Base-by-base conservation (phyloP, 257 asterid species). In the Solanum lignicaule region DNA sequence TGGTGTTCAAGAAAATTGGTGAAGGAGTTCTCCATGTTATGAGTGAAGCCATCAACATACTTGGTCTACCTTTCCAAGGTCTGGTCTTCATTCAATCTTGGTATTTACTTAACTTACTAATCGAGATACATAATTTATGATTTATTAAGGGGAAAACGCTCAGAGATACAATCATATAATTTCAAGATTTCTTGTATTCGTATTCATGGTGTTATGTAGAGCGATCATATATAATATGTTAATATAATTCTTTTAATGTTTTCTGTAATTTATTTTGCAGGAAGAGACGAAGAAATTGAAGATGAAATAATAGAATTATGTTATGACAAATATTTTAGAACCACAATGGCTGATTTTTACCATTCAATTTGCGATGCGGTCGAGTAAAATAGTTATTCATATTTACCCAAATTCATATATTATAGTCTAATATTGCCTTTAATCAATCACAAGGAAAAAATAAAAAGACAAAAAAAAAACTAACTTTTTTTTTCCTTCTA, bases 331-430 rank as follows among this genome's bases (percentile, higher is more conserved):
- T 92, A 88, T 89, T 93, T 94, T 66, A 86, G 29, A 16, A 60
- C 89, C 87, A 83, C 92, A 3, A 39, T 52, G 21, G 87, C 92
- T 62, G 95, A 94, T 21, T 93, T 94, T 89, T 91, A 89, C 83
- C 98, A 95, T 41, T 96, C 96, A 23, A 86, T 95, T 48, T 94
- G 96, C 92, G 89, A 76, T 87, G 91, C 94, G 1, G 94, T 95
- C 90, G 96, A 95, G 98, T 95, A 92, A 52, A 48, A 74, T 12
- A 65, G 5, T 46, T 46, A 38, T 23, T 8, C 21, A 52, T n/a
- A 43, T 58, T 60, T 71, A n/a, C 76, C 20, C 12, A 48, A 46
- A 46, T 14, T 46, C 20, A 33, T 36, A 35, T 41, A 71, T 31
- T 32, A 72, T n/a, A 4, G 72, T n/a, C 32, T n/a, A 10, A 58